Base-by-base conservation (phyloP, 2,329 filamentous ascomycete species). In the Penicillium vulpinum region DNA sequence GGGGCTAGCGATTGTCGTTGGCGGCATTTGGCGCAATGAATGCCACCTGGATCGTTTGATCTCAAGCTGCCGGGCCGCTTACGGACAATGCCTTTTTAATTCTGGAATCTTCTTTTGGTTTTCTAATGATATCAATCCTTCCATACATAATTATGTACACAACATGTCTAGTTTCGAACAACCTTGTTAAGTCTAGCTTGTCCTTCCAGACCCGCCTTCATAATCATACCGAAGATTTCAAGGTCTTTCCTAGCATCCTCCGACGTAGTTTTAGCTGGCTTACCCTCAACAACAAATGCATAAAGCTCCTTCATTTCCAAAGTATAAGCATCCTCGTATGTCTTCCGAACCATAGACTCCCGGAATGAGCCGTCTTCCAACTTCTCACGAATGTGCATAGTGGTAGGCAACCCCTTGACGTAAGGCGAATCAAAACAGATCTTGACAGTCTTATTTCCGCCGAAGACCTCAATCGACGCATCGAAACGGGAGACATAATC, bases 341-440 rank as follows among this genome's bases (percentile, higher is more conserved):
- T 80, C 35, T 71, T 75, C 29, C 77, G 66, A 3, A 82, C 66
- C 1, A 55, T 68, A 2, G 70, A 67, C 60, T 79, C 78, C 49
- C 75, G 70, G 38, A 71, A 79, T 16, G 48, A 54, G 0, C 71
- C 76, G 11, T 75, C 70, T 11, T 35, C 35, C 35, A 72, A 72
- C 41, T 73, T 68, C 60, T 85, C 81, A 6, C 75, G 65, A 9
- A 85, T 70, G 0, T 68, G 70, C 66, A 85, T 76, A 1, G 74
- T 81, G 9, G 81, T 79, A 0, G 83, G 82, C 2, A 87, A 69
- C 0, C 82, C 85, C 62, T 85, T 86, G 36, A 87, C 72, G 56
- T 81, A 87, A 0, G 85, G 85, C 0, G 80, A 82, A 62, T 87
- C 82, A 58, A 81, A 85, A 29, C 79, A 65, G 18, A 86, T 74